Percentiles rank a stretch among this genome's conserved stretches.
These are phyloP conservation scores for Tricholoma terreum DNA, from an alignment of 768 basidiomycete species.

Conservation along the genomic window DNA sequence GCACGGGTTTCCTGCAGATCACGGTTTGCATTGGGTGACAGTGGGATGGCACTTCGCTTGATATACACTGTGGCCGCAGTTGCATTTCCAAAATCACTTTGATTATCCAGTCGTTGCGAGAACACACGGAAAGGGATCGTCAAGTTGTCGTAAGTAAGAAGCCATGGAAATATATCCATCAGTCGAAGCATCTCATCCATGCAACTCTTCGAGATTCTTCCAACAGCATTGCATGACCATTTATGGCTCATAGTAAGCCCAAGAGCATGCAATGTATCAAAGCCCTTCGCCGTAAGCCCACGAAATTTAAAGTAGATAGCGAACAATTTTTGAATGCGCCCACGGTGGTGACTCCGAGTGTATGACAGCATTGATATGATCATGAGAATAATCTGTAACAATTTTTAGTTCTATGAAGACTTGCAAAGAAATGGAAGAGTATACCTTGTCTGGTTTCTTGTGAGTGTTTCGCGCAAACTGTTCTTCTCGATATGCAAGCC, in stretches of 20 bases:
- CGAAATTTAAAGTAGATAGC: conserved; percentile 36
- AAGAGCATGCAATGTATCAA: conserved; percentile 35
- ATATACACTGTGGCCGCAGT: conserved; percentile 34
- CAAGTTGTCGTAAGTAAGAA: conserved; percentile 36
- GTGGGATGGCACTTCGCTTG: conserved; percentile 18
- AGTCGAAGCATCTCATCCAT: conserved; percentile 21
- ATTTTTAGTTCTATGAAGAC: no score
- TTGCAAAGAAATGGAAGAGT: no score
- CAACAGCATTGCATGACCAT: conserved; percentile 28
- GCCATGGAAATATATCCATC: conserved; percentile 27
- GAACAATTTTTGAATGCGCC: conserved; percentile 27
- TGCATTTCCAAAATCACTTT: conserved; percentile 33
- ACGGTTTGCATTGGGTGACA: conserved; percentile 15
- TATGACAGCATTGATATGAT: conserved; percentile 28
- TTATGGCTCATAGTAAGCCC: conserved; percentile 39
- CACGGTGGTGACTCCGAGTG: conserved; percentile 22
- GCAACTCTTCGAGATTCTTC: conserved; percentile 20
- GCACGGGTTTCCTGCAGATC: conserved; percentile 18
- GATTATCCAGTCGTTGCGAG: conserved; percentile 36
- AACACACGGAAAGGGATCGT: conserved; percentile 33
- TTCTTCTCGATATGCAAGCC: not conserved
- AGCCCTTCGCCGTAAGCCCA: conserved; percentile 34
- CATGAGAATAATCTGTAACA: conserved; percentile 20
- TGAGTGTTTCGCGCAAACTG: conserved; percentile 3
- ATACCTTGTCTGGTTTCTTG: conserved; percentile 23